phyloP scores from a whole-genome alignment of 192 early-diverging fungal species.

The Dimargaris xerosporica region DNA sequence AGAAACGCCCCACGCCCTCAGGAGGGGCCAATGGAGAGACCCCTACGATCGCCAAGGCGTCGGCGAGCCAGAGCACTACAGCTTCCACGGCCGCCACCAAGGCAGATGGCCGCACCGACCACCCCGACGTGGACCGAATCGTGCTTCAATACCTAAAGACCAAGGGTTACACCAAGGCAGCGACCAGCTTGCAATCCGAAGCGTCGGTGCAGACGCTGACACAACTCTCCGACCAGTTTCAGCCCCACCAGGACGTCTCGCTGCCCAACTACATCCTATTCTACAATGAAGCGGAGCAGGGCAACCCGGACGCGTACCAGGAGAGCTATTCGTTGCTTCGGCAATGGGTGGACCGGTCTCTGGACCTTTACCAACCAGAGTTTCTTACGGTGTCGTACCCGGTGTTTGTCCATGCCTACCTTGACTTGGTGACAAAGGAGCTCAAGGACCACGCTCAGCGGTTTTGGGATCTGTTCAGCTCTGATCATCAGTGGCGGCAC shows the following conservation, averaged over 20 bases:
- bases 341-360: slow-evolving; percentile 82
- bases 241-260: slow-evolving; percentile 33
- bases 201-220: slow-evolving; percentile 31
- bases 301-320: slow-evolving; percentile 71
- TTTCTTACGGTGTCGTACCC: slow-evolving; percentile 73
- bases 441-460: slow-evolving; percentile 27
- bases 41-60: too few relatives aligned
- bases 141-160: slow-evolving; percentile 48
- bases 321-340: slow-evolving; percentile 60
- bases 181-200: slow-evolving; percentile 44
- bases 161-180: slow-evolving; percentile 54
- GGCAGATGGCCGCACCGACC: background rate
- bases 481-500: slow-evolving; percentile 66
- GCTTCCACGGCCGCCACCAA: too few relatives aligned
- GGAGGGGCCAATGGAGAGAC: too few relatives aligned
- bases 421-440: slow-evolving; percentile 60
- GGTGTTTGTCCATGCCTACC: slow-evolving; percentile 79
- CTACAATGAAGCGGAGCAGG: slow-evolving; percentile 53
- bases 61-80: too few relatives aligned
- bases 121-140: slow-evolving; percentile 30
- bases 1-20: too few relatives aligned
- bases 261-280: slow-evolving; percentile 46
- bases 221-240: slow-evolving; percentile 26
- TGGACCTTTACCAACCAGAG: slow-evolving; percentile 91
- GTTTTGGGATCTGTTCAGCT: slow-evolving; percentile 60